Evolutionary conservation across 148 eudicot genomes (phyloP).

Genomic region (Fagopyrum esculentum): DNA sequence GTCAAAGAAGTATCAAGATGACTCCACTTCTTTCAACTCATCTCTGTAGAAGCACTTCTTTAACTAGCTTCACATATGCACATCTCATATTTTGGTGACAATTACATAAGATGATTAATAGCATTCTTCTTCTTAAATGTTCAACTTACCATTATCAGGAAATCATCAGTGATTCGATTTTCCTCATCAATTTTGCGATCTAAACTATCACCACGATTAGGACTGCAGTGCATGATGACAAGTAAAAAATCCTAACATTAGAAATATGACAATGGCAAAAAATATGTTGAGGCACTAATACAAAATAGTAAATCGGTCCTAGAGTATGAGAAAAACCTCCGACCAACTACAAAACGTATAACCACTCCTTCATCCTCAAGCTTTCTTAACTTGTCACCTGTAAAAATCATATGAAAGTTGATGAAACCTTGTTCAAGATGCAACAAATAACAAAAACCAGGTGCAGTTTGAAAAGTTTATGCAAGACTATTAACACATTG

Average conservation of each 20-base stretch:
- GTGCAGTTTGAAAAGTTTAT: not conserved
- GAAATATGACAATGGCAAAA: constrained; percentile 14
- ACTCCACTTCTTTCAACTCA: not conserved
- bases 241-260: not conserved
- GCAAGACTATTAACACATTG: not conserved
- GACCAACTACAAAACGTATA: constrained; percentile 93
- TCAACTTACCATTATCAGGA: constrained; percentile 67
- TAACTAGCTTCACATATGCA: not conserved
- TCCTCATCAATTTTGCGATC: constrained; percentile 83
- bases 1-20: not conserved
- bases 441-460: not conserved
- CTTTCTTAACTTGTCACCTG: constrained; percentile 68
- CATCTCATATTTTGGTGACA: not conserved
- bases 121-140: not conserved
- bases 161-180: constrained; percentile 60
- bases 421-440: not conserved
- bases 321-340: constrained; percentile 46
- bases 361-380: constrained; percentile 86
- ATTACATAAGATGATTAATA: not conserved
- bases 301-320: not conserved
- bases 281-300: not conserved
- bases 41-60: not conserved
- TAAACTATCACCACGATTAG: constrained; percentile 99
- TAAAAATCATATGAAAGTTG: constrained; percentile 12
- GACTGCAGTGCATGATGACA: constrained; percentile 33